Evolutionary conservation across 371 early-diverging fungal species (phyloP), one percentile per base, ranked within the genome.

Genomic region (Mortierella sp.): DNA sequence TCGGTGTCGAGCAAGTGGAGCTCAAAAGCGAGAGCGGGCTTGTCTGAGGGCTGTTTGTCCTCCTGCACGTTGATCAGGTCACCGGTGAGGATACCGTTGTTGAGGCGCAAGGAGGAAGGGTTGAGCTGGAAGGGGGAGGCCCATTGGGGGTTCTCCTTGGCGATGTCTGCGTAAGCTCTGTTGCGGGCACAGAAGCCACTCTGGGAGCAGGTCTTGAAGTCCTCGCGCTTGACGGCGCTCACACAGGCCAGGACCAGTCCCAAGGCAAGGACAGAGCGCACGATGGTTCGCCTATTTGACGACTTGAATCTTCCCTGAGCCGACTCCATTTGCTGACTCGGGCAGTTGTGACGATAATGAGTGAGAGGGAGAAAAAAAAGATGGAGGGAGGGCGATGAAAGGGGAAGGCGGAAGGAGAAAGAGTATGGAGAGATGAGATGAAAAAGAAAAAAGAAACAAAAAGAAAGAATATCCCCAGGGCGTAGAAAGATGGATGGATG

Each of bases 151-250:
- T 72, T 72, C 34, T 76, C 80, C 22, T 85, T 85, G n/a, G 86
- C 90, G 5, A 87, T 81, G 45, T 95, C 94, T 14, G 96, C 97
- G 85, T 92, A 96, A 13, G 93, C 95, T 14, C 97, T 90, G 86
- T 98, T 96, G 53, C 98, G 94, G 13, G 88, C 85, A 85, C 98
- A 98, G 85, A 99, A 99, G 24, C 93, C 94, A 64, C 93, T 91
- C 76, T 98, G 95, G 26, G 91, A 87, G 85, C 98, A 98, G 0
- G 89, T 93, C 85, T 97, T 97, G 85, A 99, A 99, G 85, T 99
- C 96, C 64, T 95, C 95, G 39, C 82, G 85, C 73, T 94, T 94
- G 34, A 94, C 92, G 8, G 81, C 74, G 24, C 61, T 55, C 50
- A 73, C 74, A 40, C 77, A 74, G 13, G 71, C 68, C 6, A 73